Base-by-base conservation (phyloP, 345 rosid genomes). In the Eucalyptus tenuipes region DNA sequence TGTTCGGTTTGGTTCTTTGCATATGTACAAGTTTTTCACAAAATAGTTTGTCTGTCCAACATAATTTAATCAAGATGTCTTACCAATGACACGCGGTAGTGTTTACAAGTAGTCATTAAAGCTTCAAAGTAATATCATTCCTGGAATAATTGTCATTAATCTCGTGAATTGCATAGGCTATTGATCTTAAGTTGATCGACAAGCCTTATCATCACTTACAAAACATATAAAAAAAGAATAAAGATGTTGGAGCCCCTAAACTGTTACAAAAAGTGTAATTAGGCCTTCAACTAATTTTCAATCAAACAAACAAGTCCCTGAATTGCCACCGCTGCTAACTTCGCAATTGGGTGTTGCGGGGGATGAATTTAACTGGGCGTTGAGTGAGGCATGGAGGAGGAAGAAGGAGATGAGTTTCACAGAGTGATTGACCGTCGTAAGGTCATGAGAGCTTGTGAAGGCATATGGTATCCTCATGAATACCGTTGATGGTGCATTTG, bases 201-300 rank as follows among this genome's bases (percentile, higher is more conserved):
- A 8, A 53, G 27, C 11, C 59, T 20, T 53, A 53, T 55, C 5
- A 55, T 55, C 13, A 24, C 29, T 9, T 9, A 55, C 61, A 57
- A 55, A 3, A 48, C 0, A 48, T 48, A 14, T 0, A 20, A 8
- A 18, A 0, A 22, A 55, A 9, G 27, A 57, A 0, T 55, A 55
- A 4, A 55, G 59, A 57, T 25, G 29, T 57, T 57, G 64, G 64
- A 57, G 64, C 5, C 29, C 64, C n/a, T 57, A 24, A 57, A 57
- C 64, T 57, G 13, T 57, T 57, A 25, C n/a, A 25, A 57, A 57
- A 57, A 2, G 64, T 57, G 13, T 57, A 24, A 57, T 52, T 52
- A 52, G 57, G 57, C 57, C 57, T 52, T 52, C 57, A 52, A 52
- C 24, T 52, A 52, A 18, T 52, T 20, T 52, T 52, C 57, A 20